phyloP scores from a whole-genome alignment of 2,329 filamentous ascomycete genomes.

The Aspergillus puulaauensis region DNA sequence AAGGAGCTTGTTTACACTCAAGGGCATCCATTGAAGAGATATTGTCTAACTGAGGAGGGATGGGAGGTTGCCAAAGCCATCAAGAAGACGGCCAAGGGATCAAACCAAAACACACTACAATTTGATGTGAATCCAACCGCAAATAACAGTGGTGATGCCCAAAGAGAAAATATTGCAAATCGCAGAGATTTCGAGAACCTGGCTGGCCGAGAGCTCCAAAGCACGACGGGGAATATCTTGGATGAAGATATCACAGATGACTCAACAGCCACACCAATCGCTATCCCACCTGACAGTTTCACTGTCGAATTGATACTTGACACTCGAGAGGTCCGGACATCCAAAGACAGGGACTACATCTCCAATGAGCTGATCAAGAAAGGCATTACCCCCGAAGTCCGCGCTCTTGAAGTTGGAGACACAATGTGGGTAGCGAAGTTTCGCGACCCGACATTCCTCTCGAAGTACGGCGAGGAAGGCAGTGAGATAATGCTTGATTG shows the following conservation, averaged over 20 bases:
- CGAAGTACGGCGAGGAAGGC: slow-evolving; percentile 53
- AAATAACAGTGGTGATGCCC: not conserved
- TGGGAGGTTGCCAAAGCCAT: slow-evolving; percentile 72
- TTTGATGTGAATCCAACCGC: slow-evolving; percentile 7
- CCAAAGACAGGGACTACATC: slow-evolving; percentile 74
- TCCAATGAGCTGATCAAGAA: slow-evolving; percentile 68
- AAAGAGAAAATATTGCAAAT: not conserved
- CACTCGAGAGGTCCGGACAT: slow-evolving; percentile 70
- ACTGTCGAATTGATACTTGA: slow-evolving; percentile 73
- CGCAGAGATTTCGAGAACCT: not conserved
- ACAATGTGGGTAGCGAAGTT: slow-evolving; percentile 77
- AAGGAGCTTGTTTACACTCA: slow-evolving; percentile 74
- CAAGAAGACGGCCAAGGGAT: slow-evolving; percentile 47
- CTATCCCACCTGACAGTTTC: slow-evolving; percentile 64
- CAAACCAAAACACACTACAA: slow-evolving; percentile 17
- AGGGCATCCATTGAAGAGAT: slow-evolving; percentile 66
- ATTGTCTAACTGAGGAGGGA: slow-evolving; percentile 72
- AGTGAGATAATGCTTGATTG: slow-evolving; percentile 75
- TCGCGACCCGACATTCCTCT: slow-evolving; percentile 58
- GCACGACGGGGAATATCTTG: slow-evolving; percentile 1
- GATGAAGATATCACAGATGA: slow-evolving; percentile 11
- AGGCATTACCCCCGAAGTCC: slow-evolving; percentile 65
- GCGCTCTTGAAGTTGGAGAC: slow-evolving; percentile 71
- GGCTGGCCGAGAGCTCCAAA: not conserved
- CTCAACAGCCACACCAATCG: slow-evolving; percentile 56